Evolutionary conservation across 2,329 filamentous ascomycete species (phyloP).

Genomic region (Claviceps sp.): DNA sequence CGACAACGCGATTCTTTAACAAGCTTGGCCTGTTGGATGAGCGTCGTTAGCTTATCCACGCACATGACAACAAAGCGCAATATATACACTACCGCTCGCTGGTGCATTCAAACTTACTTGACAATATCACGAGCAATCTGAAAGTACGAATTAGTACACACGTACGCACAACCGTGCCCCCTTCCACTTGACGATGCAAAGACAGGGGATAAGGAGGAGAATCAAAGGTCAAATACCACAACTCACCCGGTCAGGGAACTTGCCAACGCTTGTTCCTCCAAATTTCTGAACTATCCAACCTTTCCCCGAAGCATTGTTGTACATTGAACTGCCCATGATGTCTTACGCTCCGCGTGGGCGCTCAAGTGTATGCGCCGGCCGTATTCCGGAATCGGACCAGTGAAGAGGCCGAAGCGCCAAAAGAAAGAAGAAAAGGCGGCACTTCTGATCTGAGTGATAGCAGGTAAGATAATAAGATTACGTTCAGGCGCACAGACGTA

Average conservation of each 20-base stretch:
- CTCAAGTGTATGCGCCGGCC: neutral
- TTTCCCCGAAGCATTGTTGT: slow-evolving; percentile 25
- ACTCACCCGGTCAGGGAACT: slow-evolving; percentile 62
- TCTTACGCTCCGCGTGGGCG: neutral
- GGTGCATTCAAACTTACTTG: slow-evolving; percentile 19
- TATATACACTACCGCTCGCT: neutral
- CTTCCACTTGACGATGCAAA: neutral
- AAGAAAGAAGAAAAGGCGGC: neutral
- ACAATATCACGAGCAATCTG: slow-evolving; percentile 31
- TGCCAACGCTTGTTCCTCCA: slow-evolving; percentile 88
- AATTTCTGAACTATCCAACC: slow-evolving; percentile 90
- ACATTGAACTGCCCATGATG: slow-evolving; percentile 20
- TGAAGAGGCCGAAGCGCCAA: neutral
- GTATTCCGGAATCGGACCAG: neutral
- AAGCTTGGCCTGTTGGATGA: slow-evolving; percentile 30
- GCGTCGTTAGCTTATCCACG: neutral
- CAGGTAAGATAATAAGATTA: too few species aligned
- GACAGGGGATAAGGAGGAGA: neutral
- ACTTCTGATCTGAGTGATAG: too few species aligned
- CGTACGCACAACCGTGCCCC: neutral
- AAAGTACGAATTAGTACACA: neutral
- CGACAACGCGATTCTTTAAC: slow-evolving; percentile 60
- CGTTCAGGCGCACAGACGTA: too few species aligned
- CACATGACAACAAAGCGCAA: neutral
- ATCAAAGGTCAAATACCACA: neutral